These are phyloP conservation scores for Rostrohypoxylon terebratum DNA, from an alignment of 495 filamentous ascomycete genomes.

Conservation along the genomic window DNA sequence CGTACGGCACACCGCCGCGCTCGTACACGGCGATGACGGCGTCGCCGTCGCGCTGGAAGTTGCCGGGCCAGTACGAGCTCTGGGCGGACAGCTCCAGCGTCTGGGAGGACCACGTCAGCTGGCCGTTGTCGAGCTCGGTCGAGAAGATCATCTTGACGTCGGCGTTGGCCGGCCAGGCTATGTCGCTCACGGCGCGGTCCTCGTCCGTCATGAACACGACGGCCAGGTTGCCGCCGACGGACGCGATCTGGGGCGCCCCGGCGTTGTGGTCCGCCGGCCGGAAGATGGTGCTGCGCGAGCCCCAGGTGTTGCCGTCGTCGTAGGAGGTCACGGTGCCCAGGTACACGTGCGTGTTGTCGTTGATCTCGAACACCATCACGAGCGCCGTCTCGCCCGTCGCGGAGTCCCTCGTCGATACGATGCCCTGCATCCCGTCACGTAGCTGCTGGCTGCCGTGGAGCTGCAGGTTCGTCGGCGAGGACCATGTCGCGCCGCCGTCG, in stretches of 20 bases:
- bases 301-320: slow-evolving; percentile 68
- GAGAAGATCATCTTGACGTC: slow-evolving; percentile 47
- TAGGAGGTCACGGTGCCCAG: slow-evolving; percentile 64
- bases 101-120: slow-evolving; percentile 27
- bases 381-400: slow-evolving; percentile 54
- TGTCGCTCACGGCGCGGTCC: slow-evolving; percentile 45
- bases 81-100: slow-evolving; percentile 22
- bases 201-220: slow-evolving; percentile 73
- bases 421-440: slow-evolving; percentile 64
- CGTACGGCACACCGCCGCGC: slow-evolving; percentile 31
- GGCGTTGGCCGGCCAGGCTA: slow-evolving; percentile 42
- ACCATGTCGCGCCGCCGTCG: slow-evolving; percentile 66
- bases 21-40: slow-evolving; percentile 41
- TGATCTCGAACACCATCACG: slow-evolving; percentile 70
- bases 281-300: slow-evolving; percentile 62
- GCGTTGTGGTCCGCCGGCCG: slow-evolving; percentile 57
- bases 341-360: slow-evolving; percentile 59
- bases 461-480: slow-evolving; percentile 39
- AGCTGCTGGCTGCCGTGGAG: slow-evolving; percentile 55
- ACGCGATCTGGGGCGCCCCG: slow-evolving; percentile 67
- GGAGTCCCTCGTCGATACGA: slow-evolving; percentile 63
- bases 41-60: slow-evolving; percentile 19
- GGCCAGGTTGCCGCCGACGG: slow-evolving; percentile 62
- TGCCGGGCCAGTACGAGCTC: slow-evolving; percentile 38
- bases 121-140: slow-evolving; percentile 13